Evolutionary conservation across 305 asterid species (phyloP).

Genomic region (Fraxinus velutina): DNA sequence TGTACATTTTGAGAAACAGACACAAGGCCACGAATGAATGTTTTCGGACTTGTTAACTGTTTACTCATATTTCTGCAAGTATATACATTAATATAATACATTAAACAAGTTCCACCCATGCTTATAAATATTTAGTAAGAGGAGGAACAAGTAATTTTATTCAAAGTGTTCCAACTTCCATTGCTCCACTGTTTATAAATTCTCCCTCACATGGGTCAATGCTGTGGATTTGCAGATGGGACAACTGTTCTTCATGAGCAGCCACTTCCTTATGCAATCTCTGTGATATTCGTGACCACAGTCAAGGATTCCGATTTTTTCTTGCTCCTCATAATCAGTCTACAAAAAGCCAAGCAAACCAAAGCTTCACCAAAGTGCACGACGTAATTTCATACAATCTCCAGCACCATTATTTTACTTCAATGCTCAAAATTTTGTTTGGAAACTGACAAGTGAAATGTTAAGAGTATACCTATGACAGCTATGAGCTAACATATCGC

Average conservation of each 20-base stretch:
- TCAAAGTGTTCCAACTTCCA: neutral
- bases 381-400: neutral
- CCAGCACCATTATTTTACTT: neutral
- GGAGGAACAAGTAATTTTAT: conserved; percentile 11
- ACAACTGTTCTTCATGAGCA: conserved; percentile 52
- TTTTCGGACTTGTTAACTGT: conserved; percentile 4
- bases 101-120: conserved; percentile 22
- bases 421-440: neutral
- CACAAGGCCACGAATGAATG: conserved; percentile 22
- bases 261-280: conserved; percentile 64
- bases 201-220: conserved; percentile 30
- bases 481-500: neutral
- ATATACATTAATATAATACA: conserved; percentile 39
- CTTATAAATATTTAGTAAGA: conserved; percentile 7
- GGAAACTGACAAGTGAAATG: neutral
- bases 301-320: conserved; percentile 42
- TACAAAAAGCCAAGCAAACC: conserved; percentile 14
- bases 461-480: neutral
- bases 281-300: conserved; percentile 69
- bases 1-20: conserved; percentile 35
- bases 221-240: conserved; percentile 67
- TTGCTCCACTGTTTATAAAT: conserved; percentile 24
- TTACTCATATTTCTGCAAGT: conserved; percentile 28
- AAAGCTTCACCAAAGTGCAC: neutral
- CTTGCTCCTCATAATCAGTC: conserved; percentile 41